Base-by-base conservation (phyloP, 148 eudicot species). In the Gaultheria prostrata region DNA sequence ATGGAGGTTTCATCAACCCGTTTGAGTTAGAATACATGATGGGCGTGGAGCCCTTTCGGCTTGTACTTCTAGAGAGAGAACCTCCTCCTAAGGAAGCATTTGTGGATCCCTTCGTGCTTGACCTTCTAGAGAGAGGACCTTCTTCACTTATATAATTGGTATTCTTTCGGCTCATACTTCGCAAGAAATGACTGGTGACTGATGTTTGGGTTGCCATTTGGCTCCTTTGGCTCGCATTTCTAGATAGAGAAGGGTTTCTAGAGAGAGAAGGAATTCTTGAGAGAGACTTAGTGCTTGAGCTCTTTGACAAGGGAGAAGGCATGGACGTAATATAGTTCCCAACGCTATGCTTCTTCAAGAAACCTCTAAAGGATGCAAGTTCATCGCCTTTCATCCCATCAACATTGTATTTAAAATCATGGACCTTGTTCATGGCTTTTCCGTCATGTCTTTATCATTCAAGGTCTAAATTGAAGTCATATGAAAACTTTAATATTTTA, bases 1-100 rank as follows among this genome's bases (percentile, higher is more conserved):
- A 33, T 12, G 87, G 90, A 2, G 93, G 90, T 72, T 91, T 94
- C 45, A 85, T 24, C 59, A 86, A 35, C 67, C 93, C 92, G 32
- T 78, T 76, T 2, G 93, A 90, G 82, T 85, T 88, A 1, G 97
- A 93, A 48, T 81, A 92, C 82, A 88, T 56, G 35, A 91, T 90
- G 4, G 80, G 77, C 11, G 77, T 72, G 6, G 85, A 51, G 77
- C 69, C 80, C 17, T 21, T 80, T 32, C 84, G 26, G 83, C 87
- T 84, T 53, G 46, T 6, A 51, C 76, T 86, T 51, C 79, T 85
- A 1, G 87, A 80, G 11, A 86, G 45, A 17, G 78, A 28, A 20
- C 67, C n/a, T 28, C 69, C 77, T 1, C 57, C n/a, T 11, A 17
- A 45, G 43, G 77, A 59, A n/a, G n/a, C n/a, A n/a, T n/a, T 18